Evolutionary conservation across 192 early-diverging fungal species (phyloP), one percentile per base, ranked within the genome.

Genomic region (Coemansia sp.): DNA sequence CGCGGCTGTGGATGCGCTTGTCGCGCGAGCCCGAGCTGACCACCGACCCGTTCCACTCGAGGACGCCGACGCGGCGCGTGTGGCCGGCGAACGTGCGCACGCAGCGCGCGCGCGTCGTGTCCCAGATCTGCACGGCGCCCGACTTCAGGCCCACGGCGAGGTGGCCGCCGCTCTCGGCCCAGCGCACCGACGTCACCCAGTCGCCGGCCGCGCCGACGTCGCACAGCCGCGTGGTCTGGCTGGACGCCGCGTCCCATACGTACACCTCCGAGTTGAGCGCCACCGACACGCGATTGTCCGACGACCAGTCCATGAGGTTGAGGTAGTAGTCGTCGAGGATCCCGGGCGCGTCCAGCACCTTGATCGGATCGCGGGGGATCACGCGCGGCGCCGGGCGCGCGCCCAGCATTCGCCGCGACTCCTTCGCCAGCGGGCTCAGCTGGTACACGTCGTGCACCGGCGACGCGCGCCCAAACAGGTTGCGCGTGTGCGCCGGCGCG

Each of bases 281-380:
- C 43, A 99, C 95, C 9, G 89, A 91, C 7, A 99, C 73, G 12
- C 88, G 74, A 72, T 97, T 89, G 14, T 74, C 84, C 5, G 84
- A 69, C 12, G 89, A 91, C 97, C 97, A 99, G 81, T 99, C 97
- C 12, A 99, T 89, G 61, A 99, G 68, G 53, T 98, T 98, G 39
- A 99, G 82, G 74, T 99, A 99, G 69, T 93, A 99, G 72, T 99
- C 95, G 71, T 98, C 96, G 83, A 89, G 64, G 47, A 73, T 81
- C 9, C 95, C 94, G 0, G 97, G 96, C 20, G 97, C 97, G 73
- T 99, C 97, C 63, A 99, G 79, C 0, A 99, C 89, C 69, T 96
- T 96, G 76, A 92, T 90, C 1, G 94, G 93, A 6, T 86, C 84
- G 29, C 83, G 82, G 17, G 86, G 84, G 27, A 98, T 94, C 9